These are phyloP conservation scores for Asterophora parasitica DNA, from an alignment of 768 basidiomycete genomes.

Conservation along the genomic window DNA sequence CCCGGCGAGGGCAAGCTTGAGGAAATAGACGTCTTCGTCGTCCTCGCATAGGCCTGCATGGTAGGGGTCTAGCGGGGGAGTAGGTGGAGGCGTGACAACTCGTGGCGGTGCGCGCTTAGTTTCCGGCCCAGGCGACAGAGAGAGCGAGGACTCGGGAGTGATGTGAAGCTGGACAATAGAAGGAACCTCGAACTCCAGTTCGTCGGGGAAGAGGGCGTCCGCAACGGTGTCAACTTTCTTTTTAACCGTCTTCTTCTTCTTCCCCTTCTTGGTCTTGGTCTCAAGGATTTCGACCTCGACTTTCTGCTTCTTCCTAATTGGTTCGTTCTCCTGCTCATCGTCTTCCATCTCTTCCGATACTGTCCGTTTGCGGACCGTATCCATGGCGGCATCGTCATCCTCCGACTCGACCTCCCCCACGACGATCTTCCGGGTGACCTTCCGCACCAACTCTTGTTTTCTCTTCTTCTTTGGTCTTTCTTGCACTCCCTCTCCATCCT, in stretches of 20 bases:
- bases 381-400: slow-evolving; percentile 43
- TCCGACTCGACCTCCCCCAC: slow-evolving; percentile 57
- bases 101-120: slow-evolving; percentile 29
- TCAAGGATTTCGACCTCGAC: slow-evolving; percentile 22
- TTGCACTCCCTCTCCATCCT: slow-evolving; percentile 30
- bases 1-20: slow-evolving; percentile 54
- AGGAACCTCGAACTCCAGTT: slow-evolving; percentile 45
- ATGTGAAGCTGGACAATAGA: slow-evolving; percentile 47
- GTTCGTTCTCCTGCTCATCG: slow-evolving; percentile 28
- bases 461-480: slow-evolving; percentile 55
- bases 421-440: slow-evolving; percentile 29
- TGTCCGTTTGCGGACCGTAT: slow-evolving; percentile 38
- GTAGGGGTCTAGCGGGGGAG: slow-evolving; percentile 51
- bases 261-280: slow-evolving; percentile 35
- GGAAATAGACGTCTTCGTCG: slow-evolving; percentile 86
- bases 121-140: slow-evolving; percentile 40
- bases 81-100: slow-evolving; percentile 34
- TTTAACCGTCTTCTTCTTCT: slow-evolving; percentile 36
- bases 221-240: slow-evolving; percentile 33
- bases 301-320: slow-evolving; percentile 42
- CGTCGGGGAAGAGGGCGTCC: slow-evolving; percentile 47
- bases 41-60: slow-evolving; percentile 65
- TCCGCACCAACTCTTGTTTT: slow-evolving; percentile 42
- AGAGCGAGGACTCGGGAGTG: slow-evolving; percentile 41
- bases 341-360: slow-evolving; percentile 37